Evolutionary conservation across 129 eudicot genomes (phyloP), one percentile per base, ranked within the genome.

Genomic region (Glebionis coronaria): DNA sequence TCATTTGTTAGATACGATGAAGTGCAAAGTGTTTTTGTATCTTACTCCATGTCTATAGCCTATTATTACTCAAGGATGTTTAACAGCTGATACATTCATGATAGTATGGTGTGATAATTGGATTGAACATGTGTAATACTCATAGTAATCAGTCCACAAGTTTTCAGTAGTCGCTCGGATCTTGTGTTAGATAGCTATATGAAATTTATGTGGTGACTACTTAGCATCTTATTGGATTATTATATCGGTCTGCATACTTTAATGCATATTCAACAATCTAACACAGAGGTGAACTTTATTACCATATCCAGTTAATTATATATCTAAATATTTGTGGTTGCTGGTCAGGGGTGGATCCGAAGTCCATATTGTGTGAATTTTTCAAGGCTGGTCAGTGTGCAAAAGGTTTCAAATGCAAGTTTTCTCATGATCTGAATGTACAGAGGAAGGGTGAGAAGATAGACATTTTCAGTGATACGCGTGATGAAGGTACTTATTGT

Each of bases 361-460:
- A 84, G 80, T 84, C 90, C 25, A 84, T 84, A 59, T 73, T 81
- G 46, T 84, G 90, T 9, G 90, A 84, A 46, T 84, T 84, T 44
- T 84, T 84, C 53, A 84, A 84, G 64, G 90, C 79, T 63, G 90
- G 86, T 76, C 86, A 84, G 78, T 84, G 90, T 81, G 79, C 80
- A 9, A 84, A 84, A 71, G 90, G 90, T 38, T 84, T 81, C 51
- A 84, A 84, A 69, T 81, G 90, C 78, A 84, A 84, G 71, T 84
- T 84, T 78, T 84, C 90, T 18, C 90, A 84, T 81, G 90, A 84
- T 81, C 54, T 84, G 56, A 84, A 81, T 78, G 73, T 84, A 71
- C 86, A 81, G 35, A 56, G 90, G 80, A 84, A 84, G 79, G 90
- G 90, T 63, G 90, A 84, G 75, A 84, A 84, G 84, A 84, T 84